Percentiles rank a stretch among this genome's conserved stretches.
These are phyloP conservation scores for Nidularia pulvinata DNA, from an alignment of 768 basidiomycete genomes.

Conservation along the genomic window DNA sequence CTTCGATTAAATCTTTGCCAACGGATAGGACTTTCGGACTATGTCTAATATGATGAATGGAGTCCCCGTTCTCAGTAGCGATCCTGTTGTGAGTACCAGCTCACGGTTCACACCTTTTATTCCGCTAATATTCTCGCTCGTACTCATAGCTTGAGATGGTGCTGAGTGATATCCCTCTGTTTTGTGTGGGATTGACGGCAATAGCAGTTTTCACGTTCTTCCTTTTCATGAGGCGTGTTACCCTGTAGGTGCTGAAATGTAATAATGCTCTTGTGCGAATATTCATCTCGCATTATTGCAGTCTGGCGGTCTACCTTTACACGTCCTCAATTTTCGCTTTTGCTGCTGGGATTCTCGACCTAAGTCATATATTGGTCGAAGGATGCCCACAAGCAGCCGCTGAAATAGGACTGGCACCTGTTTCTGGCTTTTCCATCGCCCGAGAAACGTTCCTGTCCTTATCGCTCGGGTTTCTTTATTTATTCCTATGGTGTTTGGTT, in stretches of 20 bases:
- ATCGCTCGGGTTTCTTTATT: constrained; percentile 55
- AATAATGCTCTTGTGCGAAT: neutral
- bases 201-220: constrained; percentile 62
- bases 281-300: constrained; percentile 15
- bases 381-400: constrained; percentile 21
- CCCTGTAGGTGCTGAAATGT: constrained; percentile 37
- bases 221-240: constrained; percentile 48
- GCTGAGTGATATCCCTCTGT: constrained; percentile 66
- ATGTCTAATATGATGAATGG: too few relatives aligned
- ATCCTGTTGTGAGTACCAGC: too few relatives aligned
- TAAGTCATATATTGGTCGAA: constrained; percentile 48
- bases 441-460: constrained; percentile 63
- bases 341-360: constrained; percentile 60
- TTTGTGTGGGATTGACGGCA: constrained; percentile 63
- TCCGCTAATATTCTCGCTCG: too few relatives aligned
- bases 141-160: constrained; percentile 49
- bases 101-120: too few relatives aligned
- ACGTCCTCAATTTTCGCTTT: constrained; percentile 60
- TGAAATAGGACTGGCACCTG: constrained; percentile 18
- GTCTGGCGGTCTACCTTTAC: constrained; percentile 52
- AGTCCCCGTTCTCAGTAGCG: too few relatives aligned
- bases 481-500: constrained; percentile 73
- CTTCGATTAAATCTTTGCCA: too few relatives aligned
- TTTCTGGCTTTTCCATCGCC: constrained; percentile 39
- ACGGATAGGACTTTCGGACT: too few relatives aligned